Evolutionary conservation across 2,329 filamentous ascomycete species (phyloP).

Genomic region (Pseudomassariella vexata): DNA sequence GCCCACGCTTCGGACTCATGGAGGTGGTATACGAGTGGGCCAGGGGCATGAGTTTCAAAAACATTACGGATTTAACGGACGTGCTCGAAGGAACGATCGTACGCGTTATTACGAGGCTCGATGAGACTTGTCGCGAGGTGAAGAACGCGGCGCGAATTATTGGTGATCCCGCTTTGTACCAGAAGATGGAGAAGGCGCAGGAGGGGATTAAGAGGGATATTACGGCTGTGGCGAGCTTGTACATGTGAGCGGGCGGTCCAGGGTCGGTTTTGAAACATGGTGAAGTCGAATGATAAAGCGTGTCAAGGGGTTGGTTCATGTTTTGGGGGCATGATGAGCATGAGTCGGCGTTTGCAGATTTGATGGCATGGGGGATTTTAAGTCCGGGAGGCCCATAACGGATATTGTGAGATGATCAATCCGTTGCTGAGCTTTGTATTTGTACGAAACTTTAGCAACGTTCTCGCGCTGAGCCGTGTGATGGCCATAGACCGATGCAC

Average conservation of each 20-base stretch:
- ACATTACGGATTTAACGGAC: conserved; percentile 92
- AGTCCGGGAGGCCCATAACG: too few relatives aligned
- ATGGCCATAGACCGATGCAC: too few relatives aligned
- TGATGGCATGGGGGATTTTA: too few relatives aligned
- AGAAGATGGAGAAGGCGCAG: conserved; percentile 96
- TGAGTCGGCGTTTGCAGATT: too few relatives aligned
- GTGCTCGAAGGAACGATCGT: conserved; percentile 98
- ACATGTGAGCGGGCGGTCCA: conserved; percentile 55
- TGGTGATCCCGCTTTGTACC: conserved; percentile 85
- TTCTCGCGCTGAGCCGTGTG: too few relatives aligned
- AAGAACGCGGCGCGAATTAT: conserved; percentile 96
- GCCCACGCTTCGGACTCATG: conserved; percentile 85
- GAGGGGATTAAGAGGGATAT: conserved; percentile 97
- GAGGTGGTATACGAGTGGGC: conserved; percentile 99
- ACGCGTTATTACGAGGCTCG: conserved; percentile 83
- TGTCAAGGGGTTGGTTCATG: too few relatives aligned
- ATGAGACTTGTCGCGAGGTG: conserved; percentile 95
- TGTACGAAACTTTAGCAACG: too few relatives aligned
- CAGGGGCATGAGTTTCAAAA: conserved; percentile 94
- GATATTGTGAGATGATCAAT: too few relatives aligned
- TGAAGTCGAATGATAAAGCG: too few relatives aligned
- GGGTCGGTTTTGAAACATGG: neutral
- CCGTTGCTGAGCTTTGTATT: too few relatives aligned
- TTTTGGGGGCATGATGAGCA: too few relatives aligned
- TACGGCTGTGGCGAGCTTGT: conserved; percentile 80